Base-by-base conservation (phyloP, 2,329 filamentous ascomycete genomes). In the Penicillium crustosum region DNA sequence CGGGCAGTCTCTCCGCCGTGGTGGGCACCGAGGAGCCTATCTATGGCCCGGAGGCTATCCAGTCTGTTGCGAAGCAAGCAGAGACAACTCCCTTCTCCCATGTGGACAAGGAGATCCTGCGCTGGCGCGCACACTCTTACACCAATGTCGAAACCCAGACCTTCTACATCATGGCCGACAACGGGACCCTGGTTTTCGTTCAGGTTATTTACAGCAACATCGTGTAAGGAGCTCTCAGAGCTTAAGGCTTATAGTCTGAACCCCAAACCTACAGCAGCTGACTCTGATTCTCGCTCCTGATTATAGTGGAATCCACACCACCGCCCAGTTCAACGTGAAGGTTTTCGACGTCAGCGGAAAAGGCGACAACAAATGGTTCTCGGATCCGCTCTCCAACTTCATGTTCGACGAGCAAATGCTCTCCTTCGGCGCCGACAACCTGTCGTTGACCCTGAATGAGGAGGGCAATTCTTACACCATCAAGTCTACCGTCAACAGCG, bases 161-260 rank as follows among this genome's bases (percentile, higher is more conserved):
- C 62, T 99, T 97, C 80, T 99, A 99, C 80, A 79, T 97, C 70
- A 88, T 88, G 77, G 82, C 89, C 55, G 90, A 96, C 61, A 86
- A 81, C 59, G 94, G 94, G 50, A 83, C 88, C 62, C 76, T 93
- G 63, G 90, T 84, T 53, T 85, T 96, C 76, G 86, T 86, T 60
- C 94, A 99, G 82, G 84, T 97, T 77, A 96, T 99, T 75, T 96
- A 97, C 82, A 97, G 90, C 81, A 97, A 96, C 78, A 90, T 99
- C 74, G 89, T 86, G 93, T 97, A 87, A 77, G 88, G 66, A 29
- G 56, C 39, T 49, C 36, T 8, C 13, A 57, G 23, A 44, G 15
- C 38, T 48, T 17, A 23, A 54, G 35, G 23, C 31, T 36, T 25
- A 9, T 12, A 25, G 3, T 23, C 23, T 19, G 29, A 42, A 42